phyloP scores from a whole-genome alignment of 169 alveolate species.

The Besnoitia besnoiti region DNA sequence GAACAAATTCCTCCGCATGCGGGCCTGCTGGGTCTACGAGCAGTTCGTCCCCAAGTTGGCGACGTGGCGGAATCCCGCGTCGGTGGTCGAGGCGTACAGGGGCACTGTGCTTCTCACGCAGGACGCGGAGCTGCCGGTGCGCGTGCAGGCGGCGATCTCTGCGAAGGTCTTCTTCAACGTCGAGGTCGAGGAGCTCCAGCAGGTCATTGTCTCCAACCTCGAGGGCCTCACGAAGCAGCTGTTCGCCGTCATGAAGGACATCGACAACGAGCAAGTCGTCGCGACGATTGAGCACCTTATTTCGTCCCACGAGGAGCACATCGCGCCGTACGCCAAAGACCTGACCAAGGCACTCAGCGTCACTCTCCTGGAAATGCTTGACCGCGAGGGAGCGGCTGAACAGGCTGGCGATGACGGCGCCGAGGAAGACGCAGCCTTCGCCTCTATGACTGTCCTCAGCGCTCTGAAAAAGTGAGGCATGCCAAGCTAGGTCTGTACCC shows the following conservation, averaged over 20 bases:
- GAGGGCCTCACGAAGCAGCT: slow-evolving; percentile 32
- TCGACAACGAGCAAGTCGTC: slow-evolving; percentile 52
- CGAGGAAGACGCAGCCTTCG: slow-evolving; percentile 59
- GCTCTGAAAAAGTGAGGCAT: slow-evolving; percentile 54
- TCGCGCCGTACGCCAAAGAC: slow-evolving; percentile 53
- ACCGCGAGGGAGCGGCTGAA: slow-evolving; percentile 38
- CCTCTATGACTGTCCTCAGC: slow-evolving; percentile 55
- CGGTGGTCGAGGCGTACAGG: slow-evolving; percentile 28
- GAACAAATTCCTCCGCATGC: slow-evolving; percentile 50
- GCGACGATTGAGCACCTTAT: slow-evolving; percentile 36
- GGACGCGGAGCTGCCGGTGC: slow-evolving; percentile 59
- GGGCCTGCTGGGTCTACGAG: slow-evolving; percentile 62
- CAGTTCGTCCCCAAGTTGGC: background rate
- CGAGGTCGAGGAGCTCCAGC: slow-evolving; percentile 26
- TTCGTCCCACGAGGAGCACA: slow-evolving; percentile 28
- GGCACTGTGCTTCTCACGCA: background rate
- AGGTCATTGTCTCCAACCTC: slow-evolving; percentile 9
- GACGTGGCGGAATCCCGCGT: background rate
- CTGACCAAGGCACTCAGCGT: slow-evolving; percentile 24
- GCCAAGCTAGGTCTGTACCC: no score
- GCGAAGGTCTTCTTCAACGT: slow-evolving; percentile 2
- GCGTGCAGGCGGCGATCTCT: slow-evolving; percentile 59
- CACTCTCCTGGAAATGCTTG: slow-evolving; percentile 25
- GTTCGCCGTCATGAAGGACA: slow-evolving; percentile 34
- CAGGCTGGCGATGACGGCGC: slow-evolving; percentile 34